phyloP scores from a whole-genome alignment of 208 protist species.

The Trypanosoma rangeli region DNA sequence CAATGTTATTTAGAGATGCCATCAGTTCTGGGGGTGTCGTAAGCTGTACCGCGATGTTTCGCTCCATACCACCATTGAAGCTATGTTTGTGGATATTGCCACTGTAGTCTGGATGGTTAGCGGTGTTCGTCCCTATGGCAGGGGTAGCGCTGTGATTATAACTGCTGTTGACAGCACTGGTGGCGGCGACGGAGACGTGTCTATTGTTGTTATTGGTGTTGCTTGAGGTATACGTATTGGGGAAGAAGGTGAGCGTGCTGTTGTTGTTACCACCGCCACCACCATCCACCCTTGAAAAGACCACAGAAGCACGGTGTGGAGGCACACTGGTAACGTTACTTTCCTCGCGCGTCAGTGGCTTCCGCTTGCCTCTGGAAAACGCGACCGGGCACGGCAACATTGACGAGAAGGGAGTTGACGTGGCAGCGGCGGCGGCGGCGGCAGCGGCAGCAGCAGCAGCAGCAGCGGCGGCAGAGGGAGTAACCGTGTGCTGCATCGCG shows the following conservation, averaged over 20 bases:
- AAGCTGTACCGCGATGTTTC: slow-evolving; percentile 5
- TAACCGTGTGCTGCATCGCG: neutral
- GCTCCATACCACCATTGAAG: neutral
- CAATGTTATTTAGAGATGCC: slow-evolving; percentile 36
- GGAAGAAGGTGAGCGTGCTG: neutral
- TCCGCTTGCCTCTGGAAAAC: slow-evolving; percentile 23
- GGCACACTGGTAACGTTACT: neutral
- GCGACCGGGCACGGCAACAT: slow-evolving; percentile 17
- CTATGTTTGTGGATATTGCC: neutral
- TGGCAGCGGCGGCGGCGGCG: neutral
- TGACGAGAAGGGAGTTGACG: neutral
- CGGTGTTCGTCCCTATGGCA: neutral
- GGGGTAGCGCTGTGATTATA: neutral
- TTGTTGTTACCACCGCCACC: neutral
- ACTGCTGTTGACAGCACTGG: neutral
- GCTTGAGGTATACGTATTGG: neutral
- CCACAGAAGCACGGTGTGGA: slow-evolving; percentile 1
- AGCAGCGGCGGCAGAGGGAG: neutral
- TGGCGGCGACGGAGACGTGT: no score
- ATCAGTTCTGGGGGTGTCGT: slow-evolving; percentile 36
- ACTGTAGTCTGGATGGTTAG: neutral
- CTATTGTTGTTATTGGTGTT: slow-evolving; percentile 16
- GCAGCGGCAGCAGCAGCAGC: neutral
- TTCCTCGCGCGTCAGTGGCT: neutral
- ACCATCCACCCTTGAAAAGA: slow-evolving; percentile 10